Percentiles rank a stretch among this genome's conserved stretches.
Evolutionary conservation across 169 alveolate genomes (phyloP).

Genomic region (Plasmodium blacklocki): DNA sequence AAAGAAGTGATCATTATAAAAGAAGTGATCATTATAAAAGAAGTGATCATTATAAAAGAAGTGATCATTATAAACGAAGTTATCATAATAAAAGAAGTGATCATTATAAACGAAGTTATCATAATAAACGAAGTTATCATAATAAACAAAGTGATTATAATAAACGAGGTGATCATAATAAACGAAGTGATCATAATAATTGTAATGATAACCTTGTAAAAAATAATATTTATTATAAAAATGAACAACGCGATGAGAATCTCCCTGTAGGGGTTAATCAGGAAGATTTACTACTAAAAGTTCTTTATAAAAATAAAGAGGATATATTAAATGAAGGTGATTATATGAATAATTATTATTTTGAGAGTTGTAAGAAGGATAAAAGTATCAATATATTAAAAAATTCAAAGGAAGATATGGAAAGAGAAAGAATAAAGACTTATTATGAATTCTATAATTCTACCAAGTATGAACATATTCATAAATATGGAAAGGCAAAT

Average conservation of each 20-base stretch:
- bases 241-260: too few relatives aligned
- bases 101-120: background rate
- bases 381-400: background rate
- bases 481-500: slow-evolving; percentile 13
- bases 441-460: slow-evolving; percentile 51
- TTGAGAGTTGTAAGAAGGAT: background rate
- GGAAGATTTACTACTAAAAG: slow-evolving; percentile 18
- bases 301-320: slow-evolving; percentile 4
- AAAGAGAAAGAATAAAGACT: slow-evolving; percentile 9
- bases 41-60: too few relatives aligned
- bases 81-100: too few relatives aligned
- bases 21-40: background rate
- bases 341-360: too few relatives aligned
- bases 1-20: background rate
- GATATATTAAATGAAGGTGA: background rate
- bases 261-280: slow-evolving; percentile 11
- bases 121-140: background rate
- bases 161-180: background rate
- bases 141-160: background rate
- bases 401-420: background rate
- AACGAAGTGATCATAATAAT: background rate
- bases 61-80: too few relatives aligned
- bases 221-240: background rate
- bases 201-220: background rate
- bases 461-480: slow-evolving; percentile 21